Evolutionary conservation across 2,329 filamentous ascomycete species (phyloP), one percentile per base, ranked within the genome.

Genomic region (Ophiocordyceps camponoti-saundersi): DNA sequence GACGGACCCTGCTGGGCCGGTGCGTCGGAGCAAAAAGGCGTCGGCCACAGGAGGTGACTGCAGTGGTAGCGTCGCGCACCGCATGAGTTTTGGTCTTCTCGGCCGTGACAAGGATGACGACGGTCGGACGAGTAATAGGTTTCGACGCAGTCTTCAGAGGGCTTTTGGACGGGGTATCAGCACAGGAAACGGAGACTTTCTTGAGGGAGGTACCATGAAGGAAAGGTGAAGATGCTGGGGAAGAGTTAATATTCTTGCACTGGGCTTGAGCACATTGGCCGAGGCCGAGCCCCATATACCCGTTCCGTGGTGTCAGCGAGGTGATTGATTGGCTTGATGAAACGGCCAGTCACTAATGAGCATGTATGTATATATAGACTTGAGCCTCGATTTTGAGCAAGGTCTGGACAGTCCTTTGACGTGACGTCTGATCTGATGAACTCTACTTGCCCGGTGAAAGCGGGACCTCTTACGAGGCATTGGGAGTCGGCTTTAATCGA

Each of bases 1-100:
- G 66, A 48, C 65, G 53, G 47, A 62, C 56, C 50, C 61, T 53
- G 34, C 53, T 12, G 57, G 65, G 4, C 62, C 61, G 3, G 56
- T 62, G 12, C 63, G 64, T 39, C 69, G 64, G 53, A 69, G 62
- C 59, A 69, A 63, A 52, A 59, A 60, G 56, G 55, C 51, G 2
- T 40, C 53, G 16, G 44, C 54, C 29, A 47, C 53, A 1, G 45
- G 51, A 2, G 53, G 49, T 26, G 60, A 60, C 18, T 57, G 54
- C 7, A 42, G 51, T 18, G 52, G 56, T 46, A 65, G 57, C 30
- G 55, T 59, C 3, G 53, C 59, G 20, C 62, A 70, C 23, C 64
- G 70, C 42, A 59, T 72, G 61, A 73, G 70, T 49, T 65, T 73
- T 42, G 69, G 68, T 3, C 58, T 73, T 3, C 57, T 72, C 3